Percentiles rank a stretch among this genome's conserved stretches.
phyloP scores from a whole-genome alignment of 352 stramenopile genomes.

The Stephanocyclus meneghinianus region DNA sequence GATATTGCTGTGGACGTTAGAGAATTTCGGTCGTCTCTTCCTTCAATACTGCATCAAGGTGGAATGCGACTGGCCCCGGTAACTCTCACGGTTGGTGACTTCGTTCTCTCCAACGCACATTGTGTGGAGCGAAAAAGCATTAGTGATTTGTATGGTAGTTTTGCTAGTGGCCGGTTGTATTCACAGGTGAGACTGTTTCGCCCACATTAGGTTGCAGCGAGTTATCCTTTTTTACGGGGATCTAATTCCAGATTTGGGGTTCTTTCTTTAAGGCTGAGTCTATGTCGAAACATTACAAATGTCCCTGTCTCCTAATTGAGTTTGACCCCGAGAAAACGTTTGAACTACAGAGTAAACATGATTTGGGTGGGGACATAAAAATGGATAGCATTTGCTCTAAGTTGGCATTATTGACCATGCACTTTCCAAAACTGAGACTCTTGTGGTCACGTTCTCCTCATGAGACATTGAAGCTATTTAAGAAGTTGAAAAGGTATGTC shows the following conservation, averaged over 20 bases:
- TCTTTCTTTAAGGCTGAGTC: conserved; percentile 54
- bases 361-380: conserved; percentile 91
- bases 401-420: conserved; percentile 90
- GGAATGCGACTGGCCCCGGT: conserved; percentile 90
- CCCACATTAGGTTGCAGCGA: too few species aligned
- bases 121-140: conserved; percentile 95
- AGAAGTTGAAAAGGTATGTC: conserved; percentile 76
- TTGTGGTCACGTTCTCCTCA: conserved; percentile 92
- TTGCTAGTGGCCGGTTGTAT: conserved; percentile 93
- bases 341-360: conserved; percentile 84
- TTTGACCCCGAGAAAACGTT: conserved; percentile 83
- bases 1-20: conserved; percentile 91
- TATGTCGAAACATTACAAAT: conserved; percentile 87
- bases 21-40: conserved; percentile 94
- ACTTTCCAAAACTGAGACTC: conserved; percentile 92
- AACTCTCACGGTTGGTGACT: conserved; percentile 96
- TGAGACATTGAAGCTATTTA: conserved; percentile 86
- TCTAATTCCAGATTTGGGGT: background rate
- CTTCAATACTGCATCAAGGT: conserved; percentile 95
- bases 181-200: conserved; percentile 82
- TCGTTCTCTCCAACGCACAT: conserved; percentile 95
- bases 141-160: conserved; percentile 93
- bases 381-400: conserved; percentile 92
- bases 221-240: background rate
- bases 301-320: conserved; percentile 94